Conservation (phyloP, 108 stramenopile species). For the Phaeodactylum tricornutum region DNA sequence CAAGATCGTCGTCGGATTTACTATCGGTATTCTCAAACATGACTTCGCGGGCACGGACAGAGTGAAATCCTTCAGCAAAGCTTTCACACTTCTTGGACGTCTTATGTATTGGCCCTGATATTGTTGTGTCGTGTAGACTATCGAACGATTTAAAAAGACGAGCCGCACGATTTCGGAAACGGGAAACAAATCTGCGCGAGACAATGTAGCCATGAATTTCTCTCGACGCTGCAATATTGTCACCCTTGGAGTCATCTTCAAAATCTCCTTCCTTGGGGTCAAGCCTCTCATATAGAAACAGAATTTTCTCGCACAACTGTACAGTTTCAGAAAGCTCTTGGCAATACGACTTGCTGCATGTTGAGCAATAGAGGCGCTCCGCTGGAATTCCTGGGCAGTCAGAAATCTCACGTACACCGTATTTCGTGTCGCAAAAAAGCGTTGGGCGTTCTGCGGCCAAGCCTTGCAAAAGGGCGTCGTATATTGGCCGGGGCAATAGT, state of each 20-base stretch:
- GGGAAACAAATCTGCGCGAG: background rate
- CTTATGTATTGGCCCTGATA: background rate
- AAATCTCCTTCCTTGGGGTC: conserved; percentile 2
- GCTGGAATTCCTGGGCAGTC: no score
- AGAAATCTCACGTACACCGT: no score
- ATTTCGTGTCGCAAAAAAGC: background rate
- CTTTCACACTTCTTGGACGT: background rate
- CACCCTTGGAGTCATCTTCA: conserved; percentile 2
- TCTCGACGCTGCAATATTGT: background rate
- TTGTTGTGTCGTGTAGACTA: background rate
- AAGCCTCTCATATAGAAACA: background rate
- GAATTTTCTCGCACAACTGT: conserved; percentile 3
- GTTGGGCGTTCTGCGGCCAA: conserved; percentile 22
- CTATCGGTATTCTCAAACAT: conserved; percentile 4
- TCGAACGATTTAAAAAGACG: background rate
- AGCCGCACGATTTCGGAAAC: background rate
- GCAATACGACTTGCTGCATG: background rate
- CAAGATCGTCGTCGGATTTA: conserved; percentile 4
- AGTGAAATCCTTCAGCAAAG: background rate
- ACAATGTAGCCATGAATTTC: background rate
- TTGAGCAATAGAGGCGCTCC: background rate
- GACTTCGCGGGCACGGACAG: background rate
- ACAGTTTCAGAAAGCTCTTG: background rate
- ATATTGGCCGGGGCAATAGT: conserved; percentile 34
- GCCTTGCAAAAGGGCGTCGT: conserved; percentile 23